These are phyloP conservation scores for Anethum foeniculum DNA, from an alignment of 140 eudicot species.

Conservation along the genomic window DNA sequence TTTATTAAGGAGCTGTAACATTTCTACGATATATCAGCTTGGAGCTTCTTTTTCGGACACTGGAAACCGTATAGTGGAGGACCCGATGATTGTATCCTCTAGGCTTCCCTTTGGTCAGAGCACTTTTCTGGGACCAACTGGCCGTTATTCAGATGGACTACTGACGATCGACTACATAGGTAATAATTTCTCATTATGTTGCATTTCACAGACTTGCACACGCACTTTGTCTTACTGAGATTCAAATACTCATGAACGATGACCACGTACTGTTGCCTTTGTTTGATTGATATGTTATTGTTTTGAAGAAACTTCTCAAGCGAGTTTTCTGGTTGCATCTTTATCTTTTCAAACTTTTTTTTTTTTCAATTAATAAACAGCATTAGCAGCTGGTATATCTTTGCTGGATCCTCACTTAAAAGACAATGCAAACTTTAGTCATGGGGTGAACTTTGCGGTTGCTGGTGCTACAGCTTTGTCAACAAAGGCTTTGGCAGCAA, in stretches of 20 bases:
- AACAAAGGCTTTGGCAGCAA: not conserved
- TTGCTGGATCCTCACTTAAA: not conserved
- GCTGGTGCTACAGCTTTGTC: not conserved
- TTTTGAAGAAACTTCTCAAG: too few relatives aligned
- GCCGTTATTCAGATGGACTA: constrained; percentile 31
- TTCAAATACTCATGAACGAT: too few relatives aligned
- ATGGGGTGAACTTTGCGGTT: not conserved
- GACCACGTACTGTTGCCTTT: too few relatives aligned
- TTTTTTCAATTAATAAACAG: too few relatives aligned
- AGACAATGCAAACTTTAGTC: not conserved
- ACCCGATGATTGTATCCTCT: not conserved
- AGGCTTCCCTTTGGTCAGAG: constrained; percentile 28
- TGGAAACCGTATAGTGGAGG: not conserved
- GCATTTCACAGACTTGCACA: too few relatives aligned
- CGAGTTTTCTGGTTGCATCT: too few relatives aligned
- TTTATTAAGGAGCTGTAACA: not conserved
- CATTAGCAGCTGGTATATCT: not conserved
- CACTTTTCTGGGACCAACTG: constrained; percentile 22
- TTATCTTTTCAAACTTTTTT: too few relatives aligned
- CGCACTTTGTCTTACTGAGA: too few relatives aligned
- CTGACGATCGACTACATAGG: constrained; percentile 29
- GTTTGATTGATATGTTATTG: too few relatives aligned
- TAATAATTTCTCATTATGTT: not conserved
- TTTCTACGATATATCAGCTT: constrained; percentile 12
- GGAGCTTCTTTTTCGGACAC: constrained; percentile 24